A percentile compares a stretch with the other conserved stretches of the same genome.
Evolutionary conservation across 2,329 filamentous ascomycete genomes (phyloP).

Genomic region (Alternaria metachromatica): DNA sequence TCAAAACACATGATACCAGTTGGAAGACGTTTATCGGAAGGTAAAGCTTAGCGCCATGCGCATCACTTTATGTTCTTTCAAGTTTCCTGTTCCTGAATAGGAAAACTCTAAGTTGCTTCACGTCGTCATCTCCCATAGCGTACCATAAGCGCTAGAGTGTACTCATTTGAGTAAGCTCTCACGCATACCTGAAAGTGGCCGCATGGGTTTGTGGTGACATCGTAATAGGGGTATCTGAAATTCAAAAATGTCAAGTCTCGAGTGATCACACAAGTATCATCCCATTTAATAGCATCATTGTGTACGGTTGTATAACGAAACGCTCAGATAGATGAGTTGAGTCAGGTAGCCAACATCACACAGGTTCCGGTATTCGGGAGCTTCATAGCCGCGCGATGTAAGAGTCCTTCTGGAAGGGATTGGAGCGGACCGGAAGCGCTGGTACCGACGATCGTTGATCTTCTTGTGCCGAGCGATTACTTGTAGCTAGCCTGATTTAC

Average conservation of each 20-base stretch:
- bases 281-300: not conserved
- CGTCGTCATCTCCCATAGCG: not conserved
- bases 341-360: not conserved
- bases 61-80: not conserved
- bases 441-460: not conserved
- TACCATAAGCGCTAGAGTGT: not conserved
- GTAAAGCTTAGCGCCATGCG: not conserved
- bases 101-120: not conserved
- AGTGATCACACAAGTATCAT: not conserved
- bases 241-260: not conserved
- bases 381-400: not conserved
- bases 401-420: not conserved
- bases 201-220: not conserved
- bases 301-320: not conserved
- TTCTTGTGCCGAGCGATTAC: not conserved
- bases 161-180: not conserved
- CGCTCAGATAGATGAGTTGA: not conserved
- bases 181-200: not conserved
- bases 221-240: not conserved
- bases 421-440: not conserved
- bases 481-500: not conserved
- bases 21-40: not conserved
- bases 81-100: not conserved
- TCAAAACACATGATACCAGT: not conserved
- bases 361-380: not conserved